Evolutionary conservation across 225 moss, liverwort and hornwort species (phyloP), one percentile per base, ranked within the genome.

Genomic region (Marchantia paleacea): DNA sequence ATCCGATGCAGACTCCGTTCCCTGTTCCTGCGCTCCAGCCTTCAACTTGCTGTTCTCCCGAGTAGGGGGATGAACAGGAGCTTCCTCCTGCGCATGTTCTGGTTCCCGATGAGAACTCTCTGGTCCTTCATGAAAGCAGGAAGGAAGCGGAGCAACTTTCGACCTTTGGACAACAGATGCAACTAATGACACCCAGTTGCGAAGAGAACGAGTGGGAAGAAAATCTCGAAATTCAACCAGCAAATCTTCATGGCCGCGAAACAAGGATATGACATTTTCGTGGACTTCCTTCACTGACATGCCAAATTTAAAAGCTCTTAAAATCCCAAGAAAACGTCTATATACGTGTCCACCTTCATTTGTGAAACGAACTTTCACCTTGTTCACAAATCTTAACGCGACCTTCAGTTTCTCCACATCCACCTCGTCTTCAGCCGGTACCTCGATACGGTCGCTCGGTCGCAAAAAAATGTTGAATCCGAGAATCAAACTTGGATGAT

Each of bases 401-500:
- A 52, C 29, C 47, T 80, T 48, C 31, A 83, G 69, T 67, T 70
- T 76, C 55, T 84, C 80, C 52, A 62, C 71, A 52, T 52, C 68
- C 14, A 80, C 60, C 15, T 61, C 47, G 0, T 63, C 82, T 14
- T 62, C 28, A 70, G 84, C 15, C 49, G 53, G 70, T n/a, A 57
- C 75, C 50, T 80, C 64, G 69, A 81, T 75, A 19, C 47, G 53
- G 82, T 80, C 55, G 47, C 24, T 75, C 51, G 52, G 76, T 14
- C 70, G 79, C 10, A 85, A 75, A n/a, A 85, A 85, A 0, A 80
- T 73, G 72, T 85, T 85, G 80, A 85, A 79, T n/a, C 80, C 85
- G 1, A 76, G 2, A 8, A 80, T 53, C 71, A 85, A 79, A 22
- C 29, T 31, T 11, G 76, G 82, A 67, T 85, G 71, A 71, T 53